Conservation (phyloP, 176 grass and related monocot species). For the Avena sativa region DNA sequence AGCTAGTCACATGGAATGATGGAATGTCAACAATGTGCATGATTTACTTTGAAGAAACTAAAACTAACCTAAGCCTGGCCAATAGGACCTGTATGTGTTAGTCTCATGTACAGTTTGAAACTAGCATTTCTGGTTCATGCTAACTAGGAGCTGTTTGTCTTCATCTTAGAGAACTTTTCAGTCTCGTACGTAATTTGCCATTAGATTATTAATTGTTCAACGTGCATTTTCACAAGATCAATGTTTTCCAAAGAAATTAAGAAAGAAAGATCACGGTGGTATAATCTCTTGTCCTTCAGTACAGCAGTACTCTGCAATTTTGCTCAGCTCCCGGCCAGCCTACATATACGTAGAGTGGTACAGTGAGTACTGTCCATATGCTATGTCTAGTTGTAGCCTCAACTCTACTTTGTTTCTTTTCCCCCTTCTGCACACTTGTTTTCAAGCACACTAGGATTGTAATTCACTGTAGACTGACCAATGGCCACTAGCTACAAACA, state of each 20-base stretch:
- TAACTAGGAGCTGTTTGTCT: constrained; percentile 19
- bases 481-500: constrained; percentile 20
- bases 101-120: not conserved
- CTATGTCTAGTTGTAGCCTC: constrained; percentile 52
- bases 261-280: not conserved
- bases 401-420: constrained; percentile 52
- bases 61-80: constrained; percentile 23
- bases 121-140: constrained; percentile 11
- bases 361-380: constrained; percentile 52
- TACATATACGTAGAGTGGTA: constrained; percentile 57
- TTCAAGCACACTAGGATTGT: constrained; percentile 24
- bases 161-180: not conserved
- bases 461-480: constrained; percentile 12
- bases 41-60: constrained; percentile 39
- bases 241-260: not conserved
- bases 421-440: constrained; percentile 2
- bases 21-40: constrained; percentile 58
- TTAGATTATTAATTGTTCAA: not conserved
- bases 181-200: not conserved
- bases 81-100: constrained; percentile 5
- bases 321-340: constrained; percentile 48
- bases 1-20: constrained; percentile 64
- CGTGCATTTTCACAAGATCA: not conserved
- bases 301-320: constrained; percentile 38
- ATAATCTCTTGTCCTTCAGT: constrained; percentile 56